Evolutionary conservation across 2,329 filamentous ascomycete genomes (phyloP), one percentile per base, ranked within the genome.

Genomic region (Arachnomyces sp.): DNA sequence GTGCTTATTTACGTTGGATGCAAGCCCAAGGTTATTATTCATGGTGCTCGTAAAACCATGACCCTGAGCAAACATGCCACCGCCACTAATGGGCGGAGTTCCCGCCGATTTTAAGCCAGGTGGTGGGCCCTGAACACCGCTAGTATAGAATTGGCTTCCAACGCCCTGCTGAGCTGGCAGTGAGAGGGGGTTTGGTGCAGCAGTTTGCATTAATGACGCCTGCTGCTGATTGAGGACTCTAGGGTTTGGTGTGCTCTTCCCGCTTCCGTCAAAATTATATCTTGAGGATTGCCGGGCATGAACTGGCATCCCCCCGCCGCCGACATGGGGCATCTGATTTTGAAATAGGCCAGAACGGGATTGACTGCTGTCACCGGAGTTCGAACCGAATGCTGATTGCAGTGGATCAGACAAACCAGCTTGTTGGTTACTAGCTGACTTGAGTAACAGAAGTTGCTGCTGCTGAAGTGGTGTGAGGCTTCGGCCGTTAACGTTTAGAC

Each of bases 41-140:
- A 71, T 66, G n/a, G 75, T 71, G 46, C 76, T 82, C 33, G 84
- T 84, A 59, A 94, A 95, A 7, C 78, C 78, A 59, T 92, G 85
- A 35, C 83, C 82, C 62, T 95, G 88, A 20, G 86, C 84, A 63
- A 95, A 96, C 77, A 95, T 92, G 49, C 79, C 77, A 40, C 77
- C 80, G 38, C 79, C 79, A 49, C 73, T 79, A 53, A 85, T 88
- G 12, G 92, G 90, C 43, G 92, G 90, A 13, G 90, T 96, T 31
- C 88, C 87, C 2, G 89, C 89, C 15, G 90, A 93, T 67, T 98
- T 98, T 18, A 98, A 72, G 7, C 92, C 92, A 1, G 92, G 93
- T 44, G 92, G 92, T 18, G 93, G 92, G 3, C 89, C 90, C 54
- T 93, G 87, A 55, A 95, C 87, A 7, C 85, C 85, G 39, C 79